Conservation (phyloP, 805 yeast genomes). For the Ogataea minuta region DNA sequence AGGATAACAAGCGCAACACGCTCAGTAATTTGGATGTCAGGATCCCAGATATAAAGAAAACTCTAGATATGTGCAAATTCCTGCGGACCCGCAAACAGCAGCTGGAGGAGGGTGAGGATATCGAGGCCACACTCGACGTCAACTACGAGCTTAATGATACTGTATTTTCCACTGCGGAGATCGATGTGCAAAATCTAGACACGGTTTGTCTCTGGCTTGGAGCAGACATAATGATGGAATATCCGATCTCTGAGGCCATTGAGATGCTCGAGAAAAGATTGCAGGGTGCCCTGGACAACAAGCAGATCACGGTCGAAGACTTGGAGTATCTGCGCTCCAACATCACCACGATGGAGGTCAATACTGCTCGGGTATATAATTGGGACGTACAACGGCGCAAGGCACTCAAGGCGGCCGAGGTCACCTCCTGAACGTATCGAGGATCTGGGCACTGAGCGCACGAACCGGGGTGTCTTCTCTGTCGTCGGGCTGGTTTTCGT, state of each 20-base stretch:
- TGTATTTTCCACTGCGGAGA: conserved; percentile 75
- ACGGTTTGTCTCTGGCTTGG: conserved; percentile 92
- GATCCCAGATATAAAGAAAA: conserved; percentile 89
- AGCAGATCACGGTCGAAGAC: conserved; percentile 71
- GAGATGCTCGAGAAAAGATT: conserved; percentile 64
- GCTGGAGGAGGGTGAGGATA: conserved; percentile 31
- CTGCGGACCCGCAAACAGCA: conserved; percentile 48
- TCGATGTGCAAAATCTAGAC: conserved; percentile 54
- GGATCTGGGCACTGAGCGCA: conserved; percentile 57
- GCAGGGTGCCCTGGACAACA: conserved; percentile 56
- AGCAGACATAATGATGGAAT: conserved; percentile 96
- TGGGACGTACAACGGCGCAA: conserved; percentile 84
- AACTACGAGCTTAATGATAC: conserved; percentile 94
- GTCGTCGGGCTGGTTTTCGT: conserved; percentile 32
- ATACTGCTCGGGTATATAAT: conserved; percentile 87
- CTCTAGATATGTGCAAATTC: conserved; percentile 68
- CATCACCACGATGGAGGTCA: conserved; percentile 97
- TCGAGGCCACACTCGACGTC: conserved; percentile 51
- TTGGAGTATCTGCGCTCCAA: conserved; percentile 81
- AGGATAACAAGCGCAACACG: conserved; percentile 49
- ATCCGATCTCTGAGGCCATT: conserved; percentile 85
- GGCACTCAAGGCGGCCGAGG: conserved; percentile 39
- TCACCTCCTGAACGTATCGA: conserved; percentile 53
- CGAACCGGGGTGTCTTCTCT: conserved; percentile 60
- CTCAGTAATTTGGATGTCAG: conserved; percentile 56